Percentiles rank a stretch among this genome's conserved stretches.
These are phyloP conservation scores for Pythium biforme DNA, from an alignment of 352 stramenopile species.

Conservation along the genomic window DNA sequence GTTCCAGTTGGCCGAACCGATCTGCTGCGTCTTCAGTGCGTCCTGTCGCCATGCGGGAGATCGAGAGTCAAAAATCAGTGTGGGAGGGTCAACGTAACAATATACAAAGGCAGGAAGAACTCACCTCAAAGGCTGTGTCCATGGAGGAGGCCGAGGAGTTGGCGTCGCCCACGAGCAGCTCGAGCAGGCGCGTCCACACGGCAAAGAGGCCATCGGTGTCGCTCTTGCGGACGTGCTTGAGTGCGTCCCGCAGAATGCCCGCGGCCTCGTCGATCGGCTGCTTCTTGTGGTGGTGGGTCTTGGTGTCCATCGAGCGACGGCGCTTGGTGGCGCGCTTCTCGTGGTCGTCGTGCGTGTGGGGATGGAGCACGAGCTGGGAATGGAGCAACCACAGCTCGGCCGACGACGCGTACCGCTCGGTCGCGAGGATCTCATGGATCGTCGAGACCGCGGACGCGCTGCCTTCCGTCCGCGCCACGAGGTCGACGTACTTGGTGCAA, in stretches of 20 bases:
- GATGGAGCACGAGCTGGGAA: constrained; percentile 68
- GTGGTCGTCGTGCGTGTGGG: constrained; percentile 23
- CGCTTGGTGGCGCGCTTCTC: constrained; percentile 44
- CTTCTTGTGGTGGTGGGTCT: constrained; percentile 23
- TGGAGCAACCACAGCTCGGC: constrained; percentile 67
- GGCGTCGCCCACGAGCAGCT: constrained; percentile 46
- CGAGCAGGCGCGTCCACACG: constrained; percentile 49
- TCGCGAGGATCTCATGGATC: constrained; percentile 43
- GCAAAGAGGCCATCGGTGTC: constrained; percentile 49
- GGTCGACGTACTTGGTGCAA: constrained; percentile 60
- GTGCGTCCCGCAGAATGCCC: constrained; percentile 48
- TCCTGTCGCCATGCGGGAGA: too few relatives aligned
- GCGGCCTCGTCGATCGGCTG: constrained; percentile 39
- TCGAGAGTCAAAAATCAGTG: background rate
- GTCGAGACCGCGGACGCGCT: constrained; percentile 42
- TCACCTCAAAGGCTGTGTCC: constrained; percentile 47
- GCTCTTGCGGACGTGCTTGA: constrained; percentile 36
- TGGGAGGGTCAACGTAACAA: background rate
- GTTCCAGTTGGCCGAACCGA: constrained; percentile 54
- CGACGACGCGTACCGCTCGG: constrained; percentile 14
- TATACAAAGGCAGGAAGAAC: background rate
- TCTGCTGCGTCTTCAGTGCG: constrained; percentile 43
- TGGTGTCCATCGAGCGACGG: constrained; percentile 41
- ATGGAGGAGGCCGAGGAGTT: constrained; percentile 27
- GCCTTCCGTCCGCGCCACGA: constrained; percentile 68